These are phyloP conservation scores for Pseudocohnilembus persalinus DNA, from an alignment of 169 alveolate genomes.

Conservation along the genomic window DNA sequence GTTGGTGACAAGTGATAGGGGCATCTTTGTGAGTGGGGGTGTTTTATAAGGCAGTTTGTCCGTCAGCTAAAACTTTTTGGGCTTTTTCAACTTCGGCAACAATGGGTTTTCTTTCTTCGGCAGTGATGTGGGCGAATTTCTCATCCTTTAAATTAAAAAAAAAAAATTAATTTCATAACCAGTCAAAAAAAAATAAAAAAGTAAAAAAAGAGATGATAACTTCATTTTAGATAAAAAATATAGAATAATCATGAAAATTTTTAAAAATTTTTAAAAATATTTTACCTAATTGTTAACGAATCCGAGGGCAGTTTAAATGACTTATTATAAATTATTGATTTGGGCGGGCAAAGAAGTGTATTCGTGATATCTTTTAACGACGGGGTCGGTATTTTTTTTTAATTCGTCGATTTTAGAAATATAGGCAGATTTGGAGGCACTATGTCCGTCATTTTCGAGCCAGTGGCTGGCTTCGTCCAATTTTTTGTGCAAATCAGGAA, in stretches of 20 bases:
- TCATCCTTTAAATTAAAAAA: constrained; percentile 15
- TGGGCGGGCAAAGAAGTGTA: neutral
- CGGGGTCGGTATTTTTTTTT: constrained; percentile 27
- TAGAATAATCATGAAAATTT: neutral
- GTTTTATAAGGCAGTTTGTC: neutral
- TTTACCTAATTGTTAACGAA: neutral
- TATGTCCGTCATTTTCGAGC: constrained; percentile 68
- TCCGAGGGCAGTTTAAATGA: constrained; percentile 20
- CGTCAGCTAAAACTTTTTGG: neutral
- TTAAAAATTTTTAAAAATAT: neutral
- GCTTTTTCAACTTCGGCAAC: constrained; percentile 25
- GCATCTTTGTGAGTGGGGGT: constrained; percentile 24
- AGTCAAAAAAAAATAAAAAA: neutral
- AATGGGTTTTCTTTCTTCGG: constrained; percentile 34
- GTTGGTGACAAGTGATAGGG: constrained; percentile 44
- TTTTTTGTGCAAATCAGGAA: constrained; percentile 20
- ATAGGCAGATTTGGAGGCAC: constrained; percentile 32
- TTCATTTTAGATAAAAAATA: neutral
- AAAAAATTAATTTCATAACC: neutral
- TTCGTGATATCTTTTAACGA: neutral
- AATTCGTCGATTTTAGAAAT: constrained; percentile 19
- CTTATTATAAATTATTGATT: neutral
- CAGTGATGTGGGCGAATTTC: constrained; percentile 30
- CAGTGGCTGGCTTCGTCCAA: constrained; percentile 49
- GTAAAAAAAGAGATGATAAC: neutral